Evolutionary conservation across 1,139 yeast genomes (phyloP), one percentile per base, ranked within the genome.

Genomic region (Suhomyces bokatorum): DNA sequence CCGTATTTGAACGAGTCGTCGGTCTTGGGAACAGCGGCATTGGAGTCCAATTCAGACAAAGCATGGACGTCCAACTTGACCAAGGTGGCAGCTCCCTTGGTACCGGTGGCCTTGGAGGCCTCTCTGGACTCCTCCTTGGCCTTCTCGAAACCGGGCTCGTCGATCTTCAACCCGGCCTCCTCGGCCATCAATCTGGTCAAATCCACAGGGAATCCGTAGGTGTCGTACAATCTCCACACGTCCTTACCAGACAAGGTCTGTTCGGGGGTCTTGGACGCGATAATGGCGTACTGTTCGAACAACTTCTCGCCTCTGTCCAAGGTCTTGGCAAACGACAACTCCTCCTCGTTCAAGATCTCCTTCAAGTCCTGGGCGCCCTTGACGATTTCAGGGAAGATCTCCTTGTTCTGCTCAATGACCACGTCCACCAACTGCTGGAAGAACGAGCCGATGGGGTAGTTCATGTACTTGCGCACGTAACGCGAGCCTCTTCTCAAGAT

Each of bases 171-270:
- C n/a, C 95, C 96, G 46, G 95, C 89, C 71, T 93, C 99, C 69
- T 91, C 98, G 37, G 99, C 99, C 99, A 93, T 95, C 63, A 93
- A 80, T 64, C 96, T 83, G 33, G 99, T 95, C 66, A 93, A 81
- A 70, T 93, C 99, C 44, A 90, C 97, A 35, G 99, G 99, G 87
- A 93, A 93, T 46, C 99, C 99, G 62, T 91, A 93, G n/a, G 99
- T 95, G 60, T 93, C 99, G 59, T 95, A 95, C 59, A 93, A 77
- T 70, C 99, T 83, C 99, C 99, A 93, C 34, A 93, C 99, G 62
- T 93, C 97, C 60, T 81, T 85, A 64, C 99, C 99, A 41, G 88
- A 81, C 51, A 93, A 78, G 34, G 86, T 80, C 66, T 85, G 91
- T 51, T 79, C 81, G 40, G 87, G 85, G 28, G 85, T 80, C 61